Percentiles rank a stretch among this genome's conserved stretches.
Evolutionary conservation across 106 monocot species (phyloP).

Genomic region (Dendrobium officinale): DNA sequence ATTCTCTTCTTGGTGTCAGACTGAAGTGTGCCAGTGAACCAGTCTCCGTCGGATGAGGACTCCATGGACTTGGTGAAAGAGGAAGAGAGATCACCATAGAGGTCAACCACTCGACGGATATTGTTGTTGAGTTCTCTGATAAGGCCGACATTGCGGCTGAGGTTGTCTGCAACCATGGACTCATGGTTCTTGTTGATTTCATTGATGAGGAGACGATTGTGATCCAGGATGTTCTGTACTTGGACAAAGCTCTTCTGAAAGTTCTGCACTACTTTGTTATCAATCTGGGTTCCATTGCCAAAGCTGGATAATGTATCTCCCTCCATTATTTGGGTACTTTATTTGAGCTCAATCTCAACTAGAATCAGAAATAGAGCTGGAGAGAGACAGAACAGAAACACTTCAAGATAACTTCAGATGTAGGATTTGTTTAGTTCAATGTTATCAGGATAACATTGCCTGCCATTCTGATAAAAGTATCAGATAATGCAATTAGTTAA

Average conservation of each 20-base stretch:
- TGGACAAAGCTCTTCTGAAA: slow-evolving; percentile 22
- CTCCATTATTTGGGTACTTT: slow-evolving; percentile 6
- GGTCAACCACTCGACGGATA: slow-evolving; percentile 15
- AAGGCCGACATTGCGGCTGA: slow-evolving; percentile 17
- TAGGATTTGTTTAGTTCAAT: not conserved
- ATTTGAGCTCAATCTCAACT: not conserved
- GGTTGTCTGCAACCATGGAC: slow-evolving; percentile 10
- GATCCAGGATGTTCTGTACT: slow-evolving; percentile 18
- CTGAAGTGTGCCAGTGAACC: not conserved
- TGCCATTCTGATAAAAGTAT: too few relatives aligned
- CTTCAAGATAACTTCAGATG: not conserved
- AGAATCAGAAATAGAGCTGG: not conserved
- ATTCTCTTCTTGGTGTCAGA: slow-evolving; percentile 14
- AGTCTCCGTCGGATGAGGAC: slow-evolving; percentile 9
- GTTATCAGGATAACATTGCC: too few relatives aligned
- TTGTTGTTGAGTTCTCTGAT: slow-evolving; percentile 28
- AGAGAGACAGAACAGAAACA: not conserved
- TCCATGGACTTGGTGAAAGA: slow-evolving; percentile 17
- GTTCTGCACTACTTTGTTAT: slow-evolving; percentile 9
- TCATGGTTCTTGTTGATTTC: slow-evolving; percentile 26
- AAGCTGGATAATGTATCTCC: not conserved
- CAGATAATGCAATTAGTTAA: too few relatives aligned
- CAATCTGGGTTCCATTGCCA: not conserved
- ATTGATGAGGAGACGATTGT: slow-evolving; percentile 16
- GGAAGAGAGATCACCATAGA: slow-evolving; percentile 16